A percentile compares a stretch with the other conserved stretches of the same genome.
phyloP scores from a whole-genome alignment of 2,329 filamentous ascomycete species.

The Cercospora zeae-maydis region DNA sequence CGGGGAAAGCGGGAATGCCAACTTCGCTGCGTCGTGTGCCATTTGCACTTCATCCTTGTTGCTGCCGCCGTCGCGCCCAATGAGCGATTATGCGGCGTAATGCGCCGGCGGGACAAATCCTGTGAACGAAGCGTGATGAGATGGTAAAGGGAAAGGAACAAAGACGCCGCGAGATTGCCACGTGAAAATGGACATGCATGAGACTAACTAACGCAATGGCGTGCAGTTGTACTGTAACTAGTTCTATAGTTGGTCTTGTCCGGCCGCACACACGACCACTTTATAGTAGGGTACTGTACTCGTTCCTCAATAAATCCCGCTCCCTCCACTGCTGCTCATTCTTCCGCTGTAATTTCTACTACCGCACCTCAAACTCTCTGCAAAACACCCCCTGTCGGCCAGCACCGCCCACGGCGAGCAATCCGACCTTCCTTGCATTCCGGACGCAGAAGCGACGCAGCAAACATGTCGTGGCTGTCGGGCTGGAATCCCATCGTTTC shows the following conservation, averaged over 20 bases:
- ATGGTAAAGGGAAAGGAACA: not conserved
- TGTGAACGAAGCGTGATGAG: too few relatives aligned
- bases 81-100: too few relatives aligned
- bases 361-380: too few relatives aligned
- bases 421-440: not conserved
- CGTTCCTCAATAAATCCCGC: not conserved
- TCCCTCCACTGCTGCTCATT: not conserved
- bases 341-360: too few relatives aligned
- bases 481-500: slow-evolving; percentile 63
- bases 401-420: not conserved
- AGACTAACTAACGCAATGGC: not conserved
- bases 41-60: too few relatives aligned
- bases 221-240: not conserved
- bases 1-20: not conserved
- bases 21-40: not conserved
- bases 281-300: too few relatives aligned
- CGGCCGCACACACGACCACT: slow-evolving; percentile 2
- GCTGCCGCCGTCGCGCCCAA: too few relatives aligned
- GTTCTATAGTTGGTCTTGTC: too few relatives aligned
- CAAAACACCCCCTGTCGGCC: not conserved
- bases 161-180: not conserved
- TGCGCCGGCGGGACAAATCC: too few relatives aligned
- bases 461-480: slow-evolving; percentile 35
- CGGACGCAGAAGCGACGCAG: not conserved
- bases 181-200: not conserved